Evolutionary conservation across 495 filamentous ascomycete species (phyloP), one percentile per base, ranked within the genome.

Genomic region (Elasticomyces elasticus): DNA sequence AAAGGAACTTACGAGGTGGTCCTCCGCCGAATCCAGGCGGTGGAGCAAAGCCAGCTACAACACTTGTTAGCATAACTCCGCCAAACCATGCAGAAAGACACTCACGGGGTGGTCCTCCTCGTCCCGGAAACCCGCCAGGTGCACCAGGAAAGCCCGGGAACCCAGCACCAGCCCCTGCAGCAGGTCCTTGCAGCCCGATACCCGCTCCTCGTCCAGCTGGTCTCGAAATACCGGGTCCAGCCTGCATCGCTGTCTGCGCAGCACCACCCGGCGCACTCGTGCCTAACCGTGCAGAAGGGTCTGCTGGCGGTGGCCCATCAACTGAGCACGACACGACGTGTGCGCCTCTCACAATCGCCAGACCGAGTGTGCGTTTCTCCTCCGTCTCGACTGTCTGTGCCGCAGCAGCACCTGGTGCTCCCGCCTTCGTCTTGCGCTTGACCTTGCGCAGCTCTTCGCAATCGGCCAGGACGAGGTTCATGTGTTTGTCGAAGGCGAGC

Each of bases 401-500:
- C 13, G 20, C 37, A 22, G 70, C 62, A 30, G 72, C 75, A 51
- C 86, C 84, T 13, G 85, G 86, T 58, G 89, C 82, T 38, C 80
- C 71, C 26, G 75, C 69, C 75, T 94, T 94, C 41, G 77, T 72
- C 76, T 90, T 95, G 66, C 87, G 81, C 74, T 92, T 94, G 55
- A 91, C 87, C 61, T 86, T 85, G 64, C 92, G 90, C 71, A 96
- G 97, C 71, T 99, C 92, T 79, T 99, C 92, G 65, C 94, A 96
- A 66, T 99, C 92, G 67, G 91, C 94, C 44, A 99, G 82, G 55
- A 99, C 92, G 56, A 99, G 82, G 71, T 99, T 99, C 94, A 97
- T 96, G 70, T 97, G 92, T 88, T 95, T 95, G 71, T 97, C 91
- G 64, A 95, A 97, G 47, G 91, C 91, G 52, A 97, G 78, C 85